Conservation (phyloP, 441 rosid genomes). For the Theobroma grandiflorum region DNA sequence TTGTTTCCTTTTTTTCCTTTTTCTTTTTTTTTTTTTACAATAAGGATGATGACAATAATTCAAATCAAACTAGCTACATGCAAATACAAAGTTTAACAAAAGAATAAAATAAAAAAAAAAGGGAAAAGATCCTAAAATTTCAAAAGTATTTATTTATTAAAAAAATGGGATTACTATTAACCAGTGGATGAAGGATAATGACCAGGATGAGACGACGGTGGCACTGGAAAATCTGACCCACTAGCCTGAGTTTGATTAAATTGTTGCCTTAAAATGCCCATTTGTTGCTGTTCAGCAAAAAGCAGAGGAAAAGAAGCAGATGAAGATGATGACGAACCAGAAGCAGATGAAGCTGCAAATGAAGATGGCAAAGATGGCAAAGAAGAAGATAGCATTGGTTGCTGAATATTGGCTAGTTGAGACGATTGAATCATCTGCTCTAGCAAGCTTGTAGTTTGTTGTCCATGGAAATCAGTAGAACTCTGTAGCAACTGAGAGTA, state of each 20-base stretch:
- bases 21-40: constrained; percentile 19
- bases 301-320: constrained; percentile 35
- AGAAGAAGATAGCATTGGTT: constrained; percentile 29
- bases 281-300: constrained; percentile 43
- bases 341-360: constrained; percentile 8
- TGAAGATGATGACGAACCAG: constrained; percentile 25
- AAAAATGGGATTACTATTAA: constrained; percentile 18
- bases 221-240: constrained; percentile 43
- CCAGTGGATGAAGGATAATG: constrained; percentile 51
- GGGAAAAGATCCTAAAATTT: background rate
- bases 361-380: constrained; percentile 27
- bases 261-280: constrained; percentile 41
- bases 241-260: constrained; percentile 37
- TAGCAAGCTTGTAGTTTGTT: constrained; percentile 29
- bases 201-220: constrained; percentile 52
- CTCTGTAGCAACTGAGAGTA: constrained; percentile 51
- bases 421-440: constrained; percentile 43
- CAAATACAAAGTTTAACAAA: constrained; percentile 22
- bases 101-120: background rate
- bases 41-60: background rate
- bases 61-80: background rate
- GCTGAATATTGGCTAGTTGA: constrained; percentile 20
- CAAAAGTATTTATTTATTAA: background rate
- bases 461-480: constrained; percentile 31
- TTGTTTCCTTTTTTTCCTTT: background rate